A percentile compares a stretch with the other conserved stretches of the same genome.
phyloP scores from a whole-genome alignment of 2,329 filamentous ascomycete genomes.

The Ramichloridium luteum region DNA sequence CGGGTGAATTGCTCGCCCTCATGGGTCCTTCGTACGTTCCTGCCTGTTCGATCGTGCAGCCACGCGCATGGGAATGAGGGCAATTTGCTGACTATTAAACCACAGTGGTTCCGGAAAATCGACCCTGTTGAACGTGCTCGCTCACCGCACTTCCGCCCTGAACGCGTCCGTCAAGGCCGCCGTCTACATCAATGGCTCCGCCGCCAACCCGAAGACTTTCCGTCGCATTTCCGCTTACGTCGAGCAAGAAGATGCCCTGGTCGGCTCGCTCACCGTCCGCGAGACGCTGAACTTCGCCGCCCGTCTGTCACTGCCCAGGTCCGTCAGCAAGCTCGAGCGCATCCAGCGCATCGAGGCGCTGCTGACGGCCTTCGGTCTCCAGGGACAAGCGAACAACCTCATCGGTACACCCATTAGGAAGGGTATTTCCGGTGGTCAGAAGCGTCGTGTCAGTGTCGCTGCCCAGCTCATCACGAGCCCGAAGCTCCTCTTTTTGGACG shows the following conservation, averaged over 20 bases:
- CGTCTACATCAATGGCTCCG: conserved; percentile 51
- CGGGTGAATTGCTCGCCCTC: conserved; percentile 62
- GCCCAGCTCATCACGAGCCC: conserved; percentile 71
- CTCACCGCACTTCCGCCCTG: conserved; percentile 45
- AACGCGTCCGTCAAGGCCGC: conserved; percentile 42
- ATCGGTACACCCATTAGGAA: conserved; percentile 75
- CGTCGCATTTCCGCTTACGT: conserved; percentile 62
- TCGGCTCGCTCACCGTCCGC: conserved; percentile 65
- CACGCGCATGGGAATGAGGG: too few species aligned
- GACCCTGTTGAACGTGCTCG: conserved; percentile 69
- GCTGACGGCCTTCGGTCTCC: conserved; percentile 60
- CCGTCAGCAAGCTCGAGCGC: conserved; percentile 45
- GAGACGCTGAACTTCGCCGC: conserved; percentile 73
- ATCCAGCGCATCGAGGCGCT: conserved; percentile 52
- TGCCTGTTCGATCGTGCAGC: too few species aligned
- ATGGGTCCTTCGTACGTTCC: conserved; percentile 57
- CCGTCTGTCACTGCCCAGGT: conserved; percentile 45
- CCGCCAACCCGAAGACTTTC: conserved; percentile 43
- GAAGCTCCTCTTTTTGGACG: conserved; percentile 70
- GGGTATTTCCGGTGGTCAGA: conserved; percentile 76
- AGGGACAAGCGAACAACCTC: conserved; percentile 54
- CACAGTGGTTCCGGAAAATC: conserved; percentile 58
- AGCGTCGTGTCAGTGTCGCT: conserved; percentile 66
- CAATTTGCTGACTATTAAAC: background rate
- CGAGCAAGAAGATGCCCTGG: conserved; percentile 77